Evolutionary conservation across 2,329 filamentous ascomycete species (phyloP).

Genomic region (Calonectria leucothoes): DNA sequence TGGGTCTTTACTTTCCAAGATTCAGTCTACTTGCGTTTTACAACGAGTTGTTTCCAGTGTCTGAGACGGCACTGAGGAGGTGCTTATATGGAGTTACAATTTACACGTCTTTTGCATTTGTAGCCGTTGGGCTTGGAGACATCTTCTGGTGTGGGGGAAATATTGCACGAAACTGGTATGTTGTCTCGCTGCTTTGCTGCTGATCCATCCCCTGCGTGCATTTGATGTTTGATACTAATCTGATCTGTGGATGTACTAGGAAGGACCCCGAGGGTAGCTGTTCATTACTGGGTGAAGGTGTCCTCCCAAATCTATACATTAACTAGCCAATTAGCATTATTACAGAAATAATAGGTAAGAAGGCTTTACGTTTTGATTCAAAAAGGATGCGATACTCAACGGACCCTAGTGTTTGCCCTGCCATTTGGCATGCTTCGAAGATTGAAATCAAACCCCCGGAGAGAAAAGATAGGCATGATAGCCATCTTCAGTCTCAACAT

Average conservation of each 20-base stretch:
- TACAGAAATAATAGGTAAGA: not conserved
- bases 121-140: not conserved
- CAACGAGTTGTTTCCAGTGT: not conserved
- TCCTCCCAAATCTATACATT: not conserved
- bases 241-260: not conserved
- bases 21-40: not conserved
- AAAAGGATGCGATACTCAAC: not conserved
- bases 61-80: not conserved
- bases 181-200: too few species aligned
- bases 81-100: not conserved
- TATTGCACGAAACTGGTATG: not conserved
- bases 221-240: not conserved
- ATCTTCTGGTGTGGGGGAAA: not conserved
- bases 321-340: not conserved
- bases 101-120: not conserved
- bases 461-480: not conserved
- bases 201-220: fast-evolving
- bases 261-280: not conserved
- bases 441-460: not conserved
- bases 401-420: not conserved
- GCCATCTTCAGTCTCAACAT: not conserved
- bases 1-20: not conserved
- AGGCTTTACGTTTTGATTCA: fast-evolving
- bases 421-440: not conserved
- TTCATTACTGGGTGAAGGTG: not conserved